Base-by-base conservation (phyloP, 1,284 basidiomycete genomes). In the Ustilago shanxiensis region DNA sequence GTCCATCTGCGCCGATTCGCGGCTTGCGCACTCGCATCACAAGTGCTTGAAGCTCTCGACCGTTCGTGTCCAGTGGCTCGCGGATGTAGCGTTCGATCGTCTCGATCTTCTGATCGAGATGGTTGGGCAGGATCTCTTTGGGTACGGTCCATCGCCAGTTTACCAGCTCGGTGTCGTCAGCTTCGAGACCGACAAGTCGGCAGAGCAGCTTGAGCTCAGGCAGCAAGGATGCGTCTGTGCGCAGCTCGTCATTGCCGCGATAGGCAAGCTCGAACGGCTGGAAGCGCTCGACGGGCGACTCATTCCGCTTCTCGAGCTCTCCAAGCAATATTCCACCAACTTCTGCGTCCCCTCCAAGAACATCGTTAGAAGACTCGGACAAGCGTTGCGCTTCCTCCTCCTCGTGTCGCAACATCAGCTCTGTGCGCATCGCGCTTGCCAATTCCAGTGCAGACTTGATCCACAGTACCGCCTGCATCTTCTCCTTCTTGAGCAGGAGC, bases 191-290 rank as follows among this genome's bases (percentile, higher is more conserved):
- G 0, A 81, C 75, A 13, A 85, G 72, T 20, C 83, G 81, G 60
- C 81, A 83, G 3, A 86, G 77, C 29, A 86, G 64, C 68, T 85
- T 85, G 62, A 84, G 72, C 52, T 78, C 78, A 0, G 83, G 81
- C 39, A 79, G 47, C 24, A 65, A 52, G 31, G 80, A 79, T 5
- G 78, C 79, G 26, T 84, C 83, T 3, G 51, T 51, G 39, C 62
- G 69, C 44, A 85, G 66, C 49, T 79, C 69, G n/a, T 80, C 77
- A 22, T 80, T 73, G 51, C 65, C 74, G 8, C 65, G 67, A 20
- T 71, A 68, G 5, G 61, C 58, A 7, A 81, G 59, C 31, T 69
- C 74, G 45, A 41, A 77, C 3, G 64, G 63, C 63, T 77, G 60
- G 54, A 77, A 72, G 20, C 59, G 62, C 24, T 72, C 74, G 2